phyloP scores from a whole-genome alignment of 306 rosid genomes.

The Sicyos edulis region DNA sequence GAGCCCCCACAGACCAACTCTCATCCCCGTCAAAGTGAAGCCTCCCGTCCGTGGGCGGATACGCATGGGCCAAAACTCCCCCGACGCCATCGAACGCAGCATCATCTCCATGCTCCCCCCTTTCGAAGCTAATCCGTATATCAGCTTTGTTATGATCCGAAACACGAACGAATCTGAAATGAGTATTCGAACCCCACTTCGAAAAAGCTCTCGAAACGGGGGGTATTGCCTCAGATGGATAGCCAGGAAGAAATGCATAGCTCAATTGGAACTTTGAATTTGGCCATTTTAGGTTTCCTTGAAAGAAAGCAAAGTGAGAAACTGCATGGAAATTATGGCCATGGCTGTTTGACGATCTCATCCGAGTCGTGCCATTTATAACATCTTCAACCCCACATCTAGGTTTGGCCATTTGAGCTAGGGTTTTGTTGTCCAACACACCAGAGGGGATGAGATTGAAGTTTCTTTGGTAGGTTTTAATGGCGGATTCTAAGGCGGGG shows the following conservation, averaged over 20 bases:
- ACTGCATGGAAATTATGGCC: neutral
- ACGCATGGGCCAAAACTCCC: slow-evolving; percentile 12
- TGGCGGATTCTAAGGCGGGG: slow-evolving; percentile 26
- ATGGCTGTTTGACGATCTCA: slow-evolving; percentile 11
- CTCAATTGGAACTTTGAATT: slow-evolving; percentile 11
- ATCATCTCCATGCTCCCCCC: neutral
- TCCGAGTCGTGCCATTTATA: slow-evolving; percentile 21
- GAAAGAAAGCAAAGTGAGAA: slow-evolving; percentile 25
- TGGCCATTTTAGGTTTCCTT: slow-evolving; percentile 22
- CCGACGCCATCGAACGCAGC: neutral
- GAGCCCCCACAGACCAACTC: slow-evolving; percentile 10
- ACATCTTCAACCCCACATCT: slow-evolving; percentile 44
- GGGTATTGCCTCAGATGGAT: neutral
- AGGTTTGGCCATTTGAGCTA: slow-evolving; percentile 32
- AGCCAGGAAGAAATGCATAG: slow-evolving; percentile 7
- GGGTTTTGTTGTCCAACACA: slow-evolving; percentile 24
- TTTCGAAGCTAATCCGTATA: slow-evolving; percentile 14
- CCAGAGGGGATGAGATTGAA: slow-evolving; percentile 30
- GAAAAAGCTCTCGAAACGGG: neutral
- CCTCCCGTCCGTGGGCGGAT: slow-evolving; percentile 11
- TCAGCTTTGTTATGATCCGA: neutral
- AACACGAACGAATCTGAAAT: neutral
- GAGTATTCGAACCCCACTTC: neutral
- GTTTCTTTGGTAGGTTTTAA: slow-evolving; percentile 34
- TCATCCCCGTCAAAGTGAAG: slow-evolving; percentile 13